A percentile compares a stretch with the other conserved stretches of the same genome.
Conservation (phyloP, 306 rosid genomes). For the Cucurbita ficifolia region DNA sequence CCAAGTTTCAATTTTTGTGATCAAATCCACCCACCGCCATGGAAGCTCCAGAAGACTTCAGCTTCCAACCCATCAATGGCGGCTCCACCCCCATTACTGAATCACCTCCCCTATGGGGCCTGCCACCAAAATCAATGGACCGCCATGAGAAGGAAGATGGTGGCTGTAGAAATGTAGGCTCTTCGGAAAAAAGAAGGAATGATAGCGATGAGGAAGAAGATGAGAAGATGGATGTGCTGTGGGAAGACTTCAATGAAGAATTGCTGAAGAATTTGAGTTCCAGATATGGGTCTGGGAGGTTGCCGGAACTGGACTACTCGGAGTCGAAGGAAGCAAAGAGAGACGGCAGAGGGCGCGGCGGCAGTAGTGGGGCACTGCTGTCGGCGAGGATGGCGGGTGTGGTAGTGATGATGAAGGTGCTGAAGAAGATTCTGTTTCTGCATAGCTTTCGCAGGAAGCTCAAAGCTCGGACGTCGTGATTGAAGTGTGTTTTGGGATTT, state of each 20-base stretch:
- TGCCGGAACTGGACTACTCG: background rate
- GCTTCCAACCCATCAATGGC: background rate
- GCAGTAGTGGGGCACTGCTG: background rate
- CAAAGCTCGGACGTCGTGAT: constrained; percentile 10
- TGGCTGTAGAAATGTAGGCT: background rate
- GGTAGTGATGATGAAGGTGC: constrained; percentile 28
- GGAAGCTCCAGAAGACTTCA: background rate
- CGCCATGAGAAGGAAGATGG: background rate
- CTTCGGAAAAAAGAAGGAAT: background rate
- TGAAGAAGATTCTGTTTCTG: constrained; percentile 31
- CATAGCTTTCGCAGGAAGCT: constrained; percentile 21
- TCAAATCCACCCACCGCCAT: background rate
- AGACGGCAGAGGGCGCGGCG: background rate
- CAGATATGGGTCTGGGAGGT: constrained; percentile 3
- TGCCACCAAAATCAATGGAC: background rate
- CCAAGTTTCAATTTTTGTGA: background rate
- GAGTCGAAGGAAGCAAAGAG: background rate
- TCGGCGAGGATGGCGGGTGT: constrained; percentile 17
- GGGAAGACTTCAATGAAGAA: constrained; percentile 52
- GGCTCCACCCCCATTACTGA: background rate
- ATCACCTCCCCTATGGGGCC: background rate
- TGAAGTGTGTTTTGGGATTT: background rate
- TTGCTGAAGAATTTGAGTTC: constrained; percentile 14
- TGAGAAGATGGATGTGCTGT: constrained; percentile 40
- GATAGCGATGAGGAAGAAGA: constrained; percentile 14